Evolutionary conservation across 805 yeast species (phyloP), one percentile per base, ranked within the genome.

Genomic region (Monosporozyma yasuniensis): DNA sequence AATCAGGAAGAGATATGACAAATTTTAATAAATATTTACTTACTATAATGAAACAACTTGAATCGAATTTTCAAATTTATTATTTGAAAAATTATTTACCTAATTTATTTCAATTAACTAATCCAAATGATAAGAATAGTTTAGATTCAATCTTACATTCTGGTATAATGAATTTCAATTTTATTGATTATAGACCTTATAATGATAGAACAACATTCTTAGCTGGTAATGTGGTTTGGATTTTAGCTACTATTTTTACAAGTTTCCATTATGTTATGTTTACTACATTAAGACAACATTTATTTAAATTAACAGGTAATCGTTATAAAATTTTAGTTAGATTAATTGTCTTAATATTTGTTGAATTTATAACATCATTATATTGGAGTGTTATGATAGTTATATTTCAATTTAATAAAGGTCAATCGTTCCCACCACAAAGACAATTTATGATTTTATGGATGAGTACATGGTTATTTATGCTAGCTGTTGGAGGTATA

Each of bases 381-480:
- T 76, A 78, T 47, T 78, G 76, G 56, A 73, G 81, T 23, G 66
- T 79, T 28, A 78, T 85, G 3, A 75, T 86, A 28, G 76, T 84
- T 18, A 86, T 86, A 1, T 81, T 79, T 70, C 87, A 84, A 58
- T 74, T 83, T 27, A 14, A 57, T 47, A 2, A 66, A 87, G 0
- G 84, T 79, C 70, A 88, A 87, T 1, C 72, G 67, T 37, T n/a
- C n/a, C n/a, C n/a, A n/a, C n/a, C n/a, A n/a, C n/a, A n/a, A n/a
- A 78, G 81, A 7, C 95, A 95, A 0, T 86, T 85, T 64, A 75
- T 86, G 39, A 81, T 86, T 1, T 77, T 76, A 55, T 87, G 95
- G 95, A 73, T 82, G 77, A 55, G 80, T 21, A 73, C 80, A 4
- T 86, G 69, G 61, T 56, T 86, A 45, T 77, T 86, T 4, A 81